Conservation (phyloP, 305 asterid genomes). For the Fraxinus angustifolia region DNA sequence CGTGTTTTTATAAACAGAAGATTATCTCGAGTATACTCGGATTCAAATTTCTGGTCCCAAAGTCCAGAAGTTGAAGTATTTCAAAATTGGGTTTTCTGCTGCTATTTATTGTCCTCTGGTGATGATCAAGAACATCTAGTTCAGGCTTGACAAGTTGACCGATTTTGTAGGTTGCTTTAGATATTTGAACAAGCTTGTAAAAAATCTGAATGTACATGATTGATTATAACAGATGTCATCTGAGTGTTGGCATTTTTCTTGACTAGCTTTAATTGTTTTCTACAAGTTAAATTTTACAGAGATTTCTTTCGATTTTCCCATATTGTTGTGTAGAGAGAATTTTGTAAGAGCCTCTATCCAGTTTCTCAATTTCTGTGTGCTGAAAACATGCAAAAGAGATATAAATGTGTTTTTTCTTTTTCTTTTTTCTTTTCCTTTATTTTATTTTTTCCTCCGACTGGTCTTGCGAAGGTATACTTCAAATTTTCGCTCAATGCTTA, state of each 20-base stretch:
- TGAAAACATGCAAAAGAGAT: background rate
- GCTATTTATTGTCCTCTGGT: background rate
- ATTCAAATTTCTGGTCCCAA: background rate
- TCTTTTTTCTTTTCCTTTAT: no score
- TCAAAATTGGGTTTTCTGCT: constrained; percentile 1
- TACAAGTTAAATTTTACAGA: background rate
- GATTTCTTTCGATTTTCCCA: background rate
- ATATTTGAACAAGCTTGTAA: constrained; percentile 35
- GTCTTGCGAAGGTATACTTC: background rate
- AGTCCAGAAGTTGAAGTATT: background rate
- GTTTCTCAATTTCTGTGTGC: background rate
- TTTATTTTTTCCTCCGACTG: background rate
- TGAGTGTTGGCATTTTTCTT: constrained; percentile 12
- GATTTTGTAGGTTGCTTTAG: constrained; percentile 13
- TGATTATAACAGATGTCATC: constrained; percentile 12
- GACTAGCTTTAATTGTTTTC: background rate
- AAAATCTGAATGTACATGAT: constrained; percentile 25
- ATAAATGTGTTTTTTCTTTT: no score
- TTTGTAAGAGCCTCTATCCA: background rate
- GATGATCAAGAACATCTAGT: constrained; percentile 6
- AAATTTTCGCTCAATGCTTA: background rate
- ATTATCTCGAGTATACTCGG: background rate
- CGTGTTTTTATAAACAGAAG: background rate
- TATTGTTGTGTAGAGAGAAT: background rate
- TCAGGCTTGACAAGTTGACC: background rate